A percentile compares a stretch with the other conserved stretches of the same genome.
Evolutionary conservation across 331 rosid species (phyloP).

Genomic region (Malus hybrid): DNA sequence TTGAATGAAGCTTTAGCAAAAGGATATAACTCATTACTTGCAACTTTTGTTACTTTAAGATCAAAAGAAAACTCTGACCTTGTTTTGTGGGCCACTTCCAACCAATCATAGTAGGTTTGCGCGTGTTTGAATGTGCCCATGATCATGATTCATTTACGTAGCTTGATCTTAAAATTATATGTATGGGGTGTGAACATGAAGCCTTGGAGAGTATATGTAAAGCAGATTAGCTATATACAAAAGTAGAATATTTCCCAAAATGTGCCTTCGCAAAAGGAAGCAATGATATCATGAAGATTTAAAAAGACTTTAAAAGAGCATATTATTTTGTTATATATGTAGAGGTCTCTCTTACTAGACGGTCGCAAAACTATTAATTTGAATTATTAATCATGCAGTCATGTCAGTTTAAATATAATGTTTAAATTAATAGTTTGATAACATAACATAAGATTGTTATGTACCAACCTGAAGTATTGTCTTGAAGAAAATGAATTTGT

Average conservation of each 20-base stretch:
- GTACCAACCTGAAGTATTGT: not conserved
- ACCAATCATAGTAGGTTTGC: constrained; percentile 1
- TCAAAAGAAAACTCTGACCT: constrained; percentile 45
- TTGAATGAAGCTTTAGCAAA: constrained; percentile 57
- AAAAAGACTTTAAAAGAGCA: not conserved
- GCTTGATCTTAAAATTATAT: not conserved
- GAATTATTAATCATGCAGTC: not conserved
- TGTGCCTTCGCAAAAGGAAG: constrained; percentile 40
- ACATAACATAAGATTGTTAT: not conserved
- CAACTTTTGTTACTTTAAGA: constrained; percentile 66
- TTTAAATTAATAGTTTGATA: not conserved
- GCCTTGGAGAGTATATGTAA: constrained; percentile 11
- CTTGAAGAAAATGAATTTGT: not conserved
- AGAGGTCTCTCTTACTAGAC: not conserved
- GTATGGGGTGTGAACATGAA: constrained; percentile 25
- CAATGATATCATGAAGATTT: constrained; percentile 29
- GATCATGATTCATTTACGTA: not conserved
- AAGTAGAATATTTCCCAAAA: constrained; percentile 29
- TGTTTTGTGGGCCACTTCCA: constrained; percentile 42
- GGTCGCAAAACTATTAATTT: not conserved
- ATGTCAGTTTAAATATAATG: not conserved
- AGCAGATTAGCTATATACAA: constrained; percentile 4
- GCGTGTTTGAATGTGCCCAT: constrained; percentile 13
- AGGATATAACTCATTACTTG: constrained; percentile 45
- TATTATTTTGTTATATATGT: not conserved